Evolutionary conservation across 805 yeast genomes (phyloP).

Genomic region (Blastobotrys parvus): DNA sequence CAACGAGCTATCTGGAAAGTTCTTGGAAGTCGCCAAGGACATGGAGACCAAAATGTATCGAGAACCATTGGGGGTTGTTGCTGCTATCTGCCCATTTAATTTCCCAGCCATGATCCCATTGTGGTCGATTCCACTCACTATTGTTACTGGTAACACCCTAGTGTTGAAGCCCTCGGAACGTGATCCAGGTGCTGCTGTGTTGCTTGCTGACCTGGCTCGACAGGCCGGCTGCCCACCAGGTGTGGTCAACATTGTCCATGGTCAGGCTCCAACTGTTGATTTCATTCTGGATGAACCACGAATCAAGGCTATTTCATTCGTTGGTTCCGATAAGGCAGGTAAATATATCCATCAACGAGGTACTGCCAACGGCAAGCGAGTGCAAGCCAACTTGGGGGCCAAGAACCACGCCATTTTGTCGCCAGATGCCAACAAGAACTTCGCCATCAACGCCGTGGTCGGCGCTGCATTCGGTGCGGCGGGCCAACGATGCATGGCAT

Average conservation of each 20-base stretch:
- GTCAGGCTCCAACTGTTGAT: constrained; percentile 64
- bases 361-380: constrained; percentile 60
- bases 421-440: constrained; percentile 62
- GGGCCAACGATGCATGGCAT: constrained; percentile 79
- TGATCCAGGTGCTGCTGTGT: constrained; percentile 75
- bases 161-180: constrained; percentile 65
- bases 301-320: constrained; percentile 69
- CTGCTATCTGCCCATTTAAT: constrained; percentile 72
- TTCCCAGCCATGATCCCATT: constrained; percentile 80
- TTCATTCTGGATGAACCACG: constrained; percentile 63
- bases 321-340: constrained; percentile 75
- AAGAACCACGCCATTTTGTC: constrained; percentile 67
- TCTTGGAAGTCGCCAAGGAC: constrained; percentile 59
- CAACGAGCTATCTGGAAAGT: constrained; percentile 49
- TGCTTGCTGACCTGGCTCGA: constrained; percentile 60
- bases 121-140: constrained; percentile 55
- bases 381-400: constrained; percentile 72
- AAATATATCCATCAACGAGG: constrained; percentile 62
- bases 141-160: constrained; percentile 67
- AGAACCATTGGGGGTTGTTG: constrained; percentile 63
- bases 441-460: constrained; percentile 54
- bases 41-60: constrained; percentile 75
- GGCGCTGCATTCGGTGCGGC: constrained; percentile 82
- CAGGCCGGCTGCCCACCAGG: constrained; percentile 75
- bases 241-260: constrained; percentile 64